These are phyloP conservation scores for Leucoagaricus sp. DNA, from an alignment of 1,284 basidiomycete genomes.

Conservation along the genomic window DNA sequence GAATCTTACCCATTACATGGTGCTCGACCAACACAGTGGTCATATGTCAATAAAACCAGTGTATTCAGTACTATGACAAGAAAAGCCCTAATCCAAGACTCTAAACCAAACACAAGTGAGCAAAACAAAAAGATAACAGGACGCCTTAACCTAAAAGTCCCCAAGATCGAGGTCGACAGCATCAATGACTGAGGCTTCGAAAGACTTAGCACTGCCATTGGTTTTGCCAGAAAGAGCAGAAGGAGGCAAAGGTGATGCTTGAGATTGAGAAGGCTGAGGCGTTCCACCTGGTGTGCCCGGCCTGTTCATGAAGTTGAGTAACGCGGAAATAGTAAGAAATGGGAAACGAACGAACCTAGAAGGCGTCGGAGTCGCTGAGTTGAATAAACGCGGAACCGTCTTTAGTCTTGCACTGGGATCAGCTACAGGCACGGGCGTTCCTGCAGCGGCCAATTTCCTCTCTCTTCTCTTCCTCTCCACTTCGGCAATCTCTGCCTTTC, in stretches of 20 bases:
- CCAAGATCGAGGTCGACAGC: slow-evolving; percentile 76
- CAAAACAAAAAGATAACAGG: background rate
- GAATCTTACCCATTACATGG: background rate
- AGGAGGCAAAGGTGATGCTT: slow-evolving; percentile 16
- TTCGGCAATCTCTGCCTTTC: slow-evolving; percentile 73
- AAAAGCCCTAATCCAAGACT: background rate
- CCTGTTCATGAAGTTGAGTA: slow-evolving; percentile 29
- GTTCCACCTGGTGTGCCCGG: slow-evolving; percentile 49
- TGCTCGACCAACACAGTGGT: background rate
- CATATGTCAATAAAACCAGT: background rate
- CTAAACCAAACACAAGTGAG: background rate
- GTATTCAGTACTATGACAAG: slow-evolving; percentile 6
- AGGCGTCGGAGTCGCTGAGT: slow-evolving; percentile 38
- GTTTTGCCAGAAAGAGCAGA: slow-evolving; percentile 18
- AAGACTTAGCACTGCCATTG: slow-evolving; percentile 31
- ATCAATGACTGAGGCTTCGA: slow-evolving; percentile 62
- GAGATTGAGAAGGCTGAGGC: slow-evolving; percentile 14
- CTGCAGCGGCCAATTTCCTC: slow-evolving; percentile 54
- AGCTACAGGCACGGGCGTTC: slow-evolving; percentile 35
- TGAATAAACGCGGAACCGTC: slow-evolving; percentile 54
- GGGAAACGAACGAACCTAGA: slow-evolving; percentile 47
- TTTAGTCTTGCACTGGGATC: slow-evolving; percentile 68
- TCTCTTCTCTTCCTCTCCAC: slow-evolving; percentile 65
- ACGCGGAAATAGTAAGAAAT: slow-evolving; percentile 11
- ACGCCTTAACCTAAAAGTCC: slow-evolving; percentile 78